These are phyloP conservation scores for Choiromyces venosus DNA, from an alignment of 495 filamentous ascomycete species.

Conservation along the genomic window DNA sequence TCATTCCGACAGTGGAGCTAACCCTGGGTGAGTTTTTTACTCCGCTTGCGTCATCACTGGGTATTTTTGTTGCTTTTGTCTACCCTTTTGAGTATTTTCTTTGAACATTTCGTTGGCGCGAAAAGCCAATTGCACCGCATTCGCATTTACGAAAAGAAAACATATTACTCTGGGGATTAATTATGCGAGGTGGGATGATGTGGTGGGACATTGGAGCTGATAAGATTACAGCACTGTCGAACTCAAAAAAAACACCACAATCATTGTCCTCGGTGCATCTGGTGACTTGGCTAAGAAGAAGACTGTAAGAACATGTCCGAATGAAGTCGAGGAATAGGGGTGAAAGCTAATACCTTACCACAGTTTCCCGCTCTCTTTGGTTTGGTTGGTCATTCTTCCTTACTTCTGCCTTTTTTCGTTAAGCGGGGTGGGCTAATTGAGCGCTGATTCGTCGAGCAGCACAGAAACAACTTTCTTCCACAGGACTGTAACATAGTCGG, in stretches of 20 bases:
- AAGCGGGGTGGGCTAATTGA: conserved; percentile 1
- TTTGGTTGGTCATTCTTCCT: conserved; percentile 61
- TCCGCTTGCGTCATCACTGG: conserved; percentile 42
- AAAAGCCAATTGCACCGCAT: conserved; percentile 35
- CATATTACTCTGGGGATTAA: not conserved
- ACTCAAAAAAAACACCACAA: conserved; percentile 97
- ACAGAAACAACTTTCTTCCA: conserved; percentile 96
- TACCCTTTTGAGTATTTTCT: conserved; percentile 28
- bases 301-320: conserved; percentile 61
- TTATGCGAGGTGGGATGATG: conserved; percentile 24
- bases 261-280: conserved; percentile 94
- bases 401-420: not conserved
- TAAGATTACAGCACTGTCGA: conserved; percentile 62
- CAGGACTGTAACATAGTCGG: conserved; percentile 96
- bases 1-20: conserved; percentile 55
- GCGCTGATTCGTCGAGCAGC: conserved; percentile 51
- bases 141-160: not conserved
- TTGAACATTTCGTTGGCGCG: conserved; percentile 3
- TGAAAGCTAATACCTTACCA: conserved; percentile 17
- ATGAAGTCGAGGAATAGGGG: not conserved
- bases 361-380: conserved; percentile 98
- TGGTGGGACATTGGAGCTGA: conserved; percentile 23
- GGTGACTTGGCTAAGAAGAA: conserved; percentile 99
- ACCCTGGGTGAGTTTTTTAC: conserved; percentile 58
- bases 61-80: conserved; percentile 27